phyloP scores from a whole-genome alignment of 1,139 yeast species.

The Blastobotrys arbuscula region DNA sequence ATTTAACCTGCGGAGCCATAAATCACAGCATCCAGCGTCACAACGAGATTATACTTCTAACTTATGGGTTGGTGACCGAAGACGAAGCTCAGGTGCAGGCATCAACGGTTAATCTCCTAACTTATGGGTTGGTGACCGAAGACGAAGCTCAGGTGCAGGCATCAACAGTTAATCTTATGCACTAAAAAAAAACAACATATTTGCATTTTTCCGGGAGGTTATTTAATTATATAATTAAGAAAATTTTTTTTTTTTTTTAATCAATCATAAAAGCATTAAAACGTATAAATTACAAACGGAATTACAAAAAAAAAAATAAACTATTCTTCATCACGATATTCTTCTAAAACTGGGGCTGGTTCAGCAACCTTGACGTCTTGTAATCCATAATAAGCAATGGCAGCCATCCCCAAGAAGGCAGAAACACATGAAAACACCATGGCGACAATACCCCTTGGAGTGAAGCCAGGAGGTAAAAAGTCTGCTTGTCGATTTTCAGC shows the following conservation, averaged over 20 bases:
- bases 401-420: slow-evolving; percentile 71
- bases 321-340: not conserved
- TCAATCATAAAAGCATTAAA: no score
- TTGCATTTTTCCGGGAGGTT: not conserved
- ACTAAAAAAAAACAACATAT: not conserved
- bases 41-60: slow-evolving; percentile 9
- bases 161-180: slow-evolving; percentile 4
- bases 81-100: slow-evolving; percentile 10
- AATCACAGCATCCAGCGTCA: not conserved
- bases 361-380: slow-evolving; percentile 42
- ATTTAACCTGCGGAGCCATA: slow-evolving; percentile 5
- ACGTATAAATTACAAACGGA: no score
- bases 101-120: slow-evolving; percentile 4
- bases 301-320: no score
- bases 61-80: slow-evolving; percentile 12
- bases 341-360: not conserved
- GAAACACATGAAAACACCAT: slow-evolving; percentile 71
- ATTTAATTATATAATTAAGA: no score
- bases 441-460: slow-evolving; percentile 85
- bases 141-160: slow-evolving; percentile 10
- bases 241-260: no score
- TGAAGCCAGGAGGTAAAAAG: slow-evolving; percentile 77
- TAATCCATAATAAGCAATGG: slow-evolving; percentile 78
- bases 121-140: slow-evolving; percentile 12
- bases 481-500: slow-evolving; percentile 67